A percentile compares a stretch with the other conserved stretches of the same genome.
These are phyloP conservation scores for Botryotinia narcissicola DNA, from an alignment of 2,329 filamentous ascomycete species.

Conservation along the genomic window DNA sequence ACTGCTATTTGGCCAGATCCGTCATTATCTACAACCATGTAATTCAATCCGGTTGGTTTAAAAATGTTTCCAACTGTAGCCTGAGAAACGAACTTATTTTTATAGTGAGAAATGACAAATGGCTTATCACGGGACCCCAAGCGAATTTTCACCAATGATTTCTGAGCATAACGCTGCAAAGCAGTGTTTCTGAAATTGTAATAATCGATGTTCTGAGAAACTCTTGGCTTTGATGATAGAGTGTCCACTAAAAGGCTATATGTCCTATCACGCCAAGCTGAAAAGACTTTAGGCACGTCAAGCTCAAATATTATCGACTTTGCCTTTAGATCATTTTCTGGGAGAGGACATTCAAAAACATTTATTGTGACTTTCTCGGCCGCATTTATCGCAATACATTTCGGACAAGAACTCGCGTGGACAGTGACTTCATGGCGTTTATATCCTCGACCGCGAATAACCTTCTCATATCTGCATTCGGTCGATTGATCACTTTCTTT, in stretches of 20 bases:
- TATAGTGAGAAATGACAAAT: constrained; percentile 39
- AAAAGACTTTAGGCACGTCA: constrained; percentile 42
- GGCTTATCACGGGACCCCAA: constrained; percentile 26
- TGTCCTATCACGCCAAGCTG: constrained; percentile 50
- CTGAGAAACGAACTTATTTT: constrained; percentile 28
- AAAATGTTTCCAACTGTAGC: constrained; percentile 43
- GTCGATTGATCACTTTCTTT: constrained; percentile 21
- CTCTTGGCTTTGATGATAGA: constrained; percentile 31
- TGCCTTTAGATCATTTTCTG: constrained; percentile 36
- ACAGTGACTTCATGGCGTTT: background rate
- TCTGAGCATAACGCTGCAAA: constrained; percentile 17
- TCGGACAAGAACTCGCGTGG: constrained; percentile 36
- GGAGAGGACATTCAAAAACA: constrained; percentile 57
- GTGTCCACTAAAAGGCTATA: constrained; percentile 44
- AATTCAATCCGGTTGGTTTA: constrained; percentile 46
- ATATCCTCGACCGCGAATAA: background rate
- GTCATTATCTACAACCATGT: constrained; percentile 41
- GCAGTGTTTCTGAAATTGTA: constrained; percentile 19
- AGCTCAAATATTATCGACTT: constrained; percentile 55
- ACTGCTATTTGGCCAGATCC: constrained; percentile 22
- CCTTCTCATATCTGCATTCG: background rate
- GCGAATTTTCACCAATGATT: constrained; percentile 21
- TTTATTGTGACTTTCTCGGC: constrained; percentile 46
- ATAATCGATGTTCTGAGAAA: background rate
- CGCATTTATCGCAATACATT: constrained; percentile 38